Evolutionary conservation across 306 rosid species (phyloP).

Genomic region (Pueraria montana): DNA sequence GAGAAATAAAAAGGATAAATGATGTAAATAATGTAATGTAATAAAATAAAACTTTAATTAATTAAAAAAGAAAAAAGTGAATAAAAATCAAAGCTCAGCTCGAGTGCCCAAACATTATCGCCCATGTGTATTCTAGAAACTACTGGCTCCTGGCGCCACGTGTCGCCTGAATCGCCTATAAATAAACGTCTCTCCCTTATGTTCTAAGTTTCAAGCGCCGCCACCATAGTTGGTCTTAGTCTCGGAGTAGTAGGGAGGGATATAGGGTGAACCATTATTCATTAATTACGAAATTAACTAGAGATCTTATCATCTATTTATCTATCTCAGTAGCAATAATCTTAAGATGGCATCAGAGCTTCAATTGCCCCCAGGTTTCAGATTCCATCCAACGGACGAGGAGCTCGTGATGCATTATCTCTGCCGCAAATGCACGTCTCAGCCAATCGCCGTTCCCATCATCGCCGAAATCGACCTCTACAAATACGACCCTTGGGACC

Average conservation of each 20-base stretch:
- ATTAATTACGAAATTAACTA: neutral
- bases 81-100: constrained; percentile 31
- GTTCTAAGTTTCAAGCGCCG: constrained; percentile 86
- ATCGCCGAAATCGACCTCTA: constrained; percentile 92
- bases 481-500: constrained; percentile 91
- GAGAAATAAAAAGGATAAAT: neutral
- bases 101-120: constrained; percentile 53
- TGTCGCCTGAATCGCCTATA: constrained; percentile 58
- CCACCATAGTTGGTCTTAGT: constrained; percentile 47
- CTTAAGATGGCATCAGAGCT: constrained; percentile 66
- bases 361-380: constrained; percentile 88
- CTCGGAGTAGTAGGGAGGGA: neutral
- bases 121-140: constrained; percentile 85
- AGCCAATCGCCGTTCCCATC: constrained; percentile 78
- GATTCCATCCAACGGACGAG: constrained; percentile 97
- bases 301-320: constrained; percentile 2
- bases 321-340: neutral
- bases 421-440: constrained; percentile 85
- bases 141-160: constrained; percentile 53
- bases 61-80: neutral
- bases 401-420: constrained; percentile 94
- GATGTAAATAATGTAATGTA: neutral
- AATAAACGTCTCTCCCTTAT: constrained; percentile 56
- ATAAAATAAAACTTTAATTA: neutral
- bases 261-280: neutral